A percentile compares a stretch with the other conserved stretches of the same genome.
phyloP scores from a whole-genome alignment of 306 rosid species.

The Pachyrhizus erosus region DNA sequence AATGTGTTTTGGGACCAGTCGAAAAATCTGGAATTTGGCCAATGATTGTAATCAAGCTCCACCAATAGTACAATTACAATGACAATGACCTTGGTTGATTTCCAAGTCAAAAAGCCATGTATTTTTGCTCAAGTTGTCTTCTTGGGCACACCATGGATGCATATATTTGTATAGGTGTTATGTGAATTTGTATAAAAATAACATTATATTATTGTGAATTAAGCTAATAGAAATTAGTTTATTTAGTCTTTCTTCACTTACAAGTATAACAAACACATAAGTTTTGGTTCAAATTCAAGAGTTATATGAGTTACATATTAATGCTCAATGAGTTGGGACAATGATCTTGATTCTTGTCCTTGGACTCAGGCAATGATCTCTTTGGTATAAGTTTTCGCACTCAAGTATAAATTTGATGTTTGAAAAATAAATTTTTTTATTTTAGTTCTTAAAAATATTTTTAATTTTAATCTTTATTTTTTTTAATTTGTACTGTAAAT shows the following conservation, averaged over 20 bases:
- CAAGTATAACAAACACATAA: neutral
- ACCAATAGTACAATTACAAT: neutral
- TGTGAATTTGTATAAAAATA: neutral
- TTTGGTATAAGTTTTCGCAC: neutral
- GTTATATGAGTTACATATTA: neutral
- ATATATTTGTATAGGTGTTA: neutral
- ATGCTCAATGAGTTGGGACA: neutral
- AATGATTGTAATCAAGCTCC: neutral
- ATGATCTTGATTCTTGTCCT: neutral
- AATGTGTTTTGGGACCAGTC: neutral
- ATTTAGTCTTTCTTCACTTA: neutral
- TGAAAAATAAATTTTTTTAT: no score
- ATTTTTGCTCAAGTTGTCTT: neutral
- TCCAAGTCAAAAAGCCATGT: neutral
- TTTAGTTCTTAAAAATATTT: no score
- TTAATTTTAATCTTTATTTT: no score
- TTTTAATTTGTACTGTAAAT: no score
- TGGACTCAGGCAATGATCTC: neutral
- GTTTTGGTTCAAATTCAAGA: neutral
- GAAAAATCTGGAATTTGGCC: constrained; percentile 25
- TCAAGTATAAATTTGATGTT: no score
- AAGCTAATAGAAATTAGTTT: neutral
- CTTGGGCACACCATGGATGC: neutral
- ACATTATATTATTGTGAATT: neutral
- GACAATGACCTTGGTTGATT: neutral